Evolutionary conservation across 2,329 filamentous ascomycete species (phyloP), one percentile per base, ranked within the genome.

Genomic region (Clarireedia paspali): DNA sequence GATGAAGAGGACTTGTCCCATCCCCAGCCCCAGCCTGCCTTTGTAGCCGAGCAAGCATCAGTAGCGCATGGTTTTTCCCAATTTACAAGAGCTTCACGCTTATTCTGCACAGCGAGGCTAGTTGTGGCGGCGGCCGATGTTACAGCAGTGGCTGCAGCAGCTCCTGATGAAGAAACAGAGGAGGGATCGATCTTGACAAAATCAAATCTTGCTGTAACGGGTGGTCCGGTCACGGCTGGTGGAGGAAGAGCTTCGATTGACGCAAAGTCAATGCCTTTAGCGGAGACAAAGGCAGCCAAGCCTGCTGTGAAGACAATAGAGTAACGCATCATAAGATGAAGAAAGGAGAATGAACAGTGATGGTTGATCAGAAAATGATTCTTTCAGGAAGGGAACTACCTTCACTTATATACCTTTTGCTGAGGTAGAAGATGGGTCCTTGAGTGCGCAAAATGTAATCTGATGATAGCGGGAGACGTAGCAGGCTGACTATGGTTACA

Each of bases 201-300:
- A 40, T 54, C 23, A 6, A 38, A n/a, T 24, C 45, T 54, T 14
- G 45, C 52, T 46, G 15, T 42, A 23, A 17, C 12, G 15, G 15
- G 14, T 24, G 52, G 52, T 6, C 52, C 52, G 17, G 34, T 50
- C 7, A 17, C 3, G 4, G 36, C 6, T 42, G 45, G 45, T 12
- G 52, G 14, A 14, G 56, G 47, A 24, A 53, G 30, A 9, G 49
- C 40, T 44, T 60, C 46, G 30, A 58, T 34, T 14, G 50, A 24
- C 6, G 42, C 56, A 26, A 60, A 60, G 49, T 60, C 47, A 17
- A 60, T 58, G 14, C 49, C 47, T 52, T 58, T 55, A 30, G 61
- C 57, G 17, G 42, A 46, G 36, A 44, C 58, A 54, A 62, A 9
- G 34, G 61, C 57, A 39, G 50, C 58, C 46, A 62, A 44, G 40